A percentile compares a stretch with the other conserved stretches of the same genome.
phyloP scores from a whole-genome alignment of 2,329 filamentous ascomycete species.

The Botryotinia convoluta region DNA sequence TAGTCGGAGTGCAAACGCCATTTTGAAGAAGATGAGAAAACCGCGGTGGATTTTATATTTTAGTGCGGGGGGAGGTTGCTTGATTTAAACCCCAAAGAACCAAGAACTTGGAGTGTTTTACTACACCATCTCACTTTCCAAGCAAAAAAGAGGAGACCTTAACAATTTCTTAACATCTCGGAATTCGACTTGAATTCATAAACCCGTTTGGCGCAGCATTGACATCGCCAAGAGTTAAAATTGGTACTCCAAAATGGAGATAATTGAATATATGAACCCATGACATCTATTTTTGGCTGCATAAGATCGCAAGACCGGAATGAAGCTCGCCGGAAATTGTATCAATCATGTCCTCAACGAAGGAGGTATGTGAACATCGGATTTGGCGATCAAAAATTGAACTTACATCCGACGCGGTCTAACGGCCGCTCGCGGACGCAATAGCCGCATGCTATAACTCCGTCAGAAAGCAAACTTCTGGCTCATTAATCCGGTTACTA shows the following conservation, averaged over 20 bases:
- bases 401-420: not conserved
- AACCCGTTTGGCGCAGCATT: constrained; percentile 37
- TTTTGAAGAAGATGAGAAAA: not conserved
- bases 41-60: not conserved
- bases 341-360: not conserved
- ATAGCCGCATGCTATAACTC: not conserved
- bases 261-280: too few relatives aligned
- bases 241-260: not conserved
- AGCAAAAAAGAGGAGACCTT: not conserved
- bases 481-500: not conserved
- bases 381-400: not conserved
- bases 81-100: not conserved
- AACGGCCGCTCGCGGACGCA: not conserved
- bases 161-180: constrained; percentile 27
- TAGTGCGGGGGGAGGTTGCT: not conserved
- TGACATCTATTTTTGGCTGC: too few relatives aligned
- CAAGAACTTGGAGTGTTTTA: not conserved
- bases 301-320: not conserved
- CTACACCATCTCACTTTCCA: not conserved
- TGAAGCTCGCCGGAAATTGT: not conserved
- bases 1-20: not conserved
- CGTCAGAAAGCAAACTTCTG: not conserved
- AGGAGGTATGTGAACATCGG: not conserved
- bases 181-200: constrained; percentile 40
- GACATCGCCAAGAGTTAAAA: not conserved